Base-by-base conservation (phyloP, 108 stramenopile species). In the Pseudonitzschia pungens region DNA sequence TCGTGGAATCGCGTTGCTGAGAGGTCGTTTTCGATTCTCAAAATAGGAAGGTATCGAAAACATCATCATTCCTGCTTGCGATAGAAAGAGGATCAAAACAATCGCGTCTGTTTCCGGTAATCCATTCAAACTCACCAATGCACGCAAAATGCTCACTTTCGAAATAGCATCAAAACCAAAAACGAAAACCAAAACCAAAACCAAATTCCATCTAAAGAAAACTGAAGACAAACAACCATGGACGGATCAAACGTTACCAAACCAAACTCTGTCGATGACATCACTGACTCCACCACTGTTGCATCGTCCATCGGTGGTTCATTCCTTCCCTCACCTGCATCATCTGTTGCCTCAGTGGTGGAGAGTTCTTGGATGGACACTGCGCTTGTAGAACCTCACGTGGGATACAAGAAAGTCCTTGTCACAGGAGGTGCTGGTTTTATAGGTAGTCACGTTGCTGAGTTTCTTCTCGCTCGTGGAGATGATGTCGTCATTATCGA, bases 401-500 rank as follows among this genome's bases (percentile, higher is more conserved):
- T 76, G 4, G 90, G 89, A 26, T 73, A 83, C 83, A 96, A 96
- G 82, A 93, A 91, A 52, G 97, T 99, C 20, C 90, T 99, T 55
- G 97, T 99, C 20, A 99, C 99, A 5, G 99, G 99, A 15, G 99
- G 93, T 4, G 99, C 97, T 1, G 99, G 99, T 9, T 99, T 99
- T 82, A 90, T 99, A 51, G 99, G 97, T 9, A 87, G 86, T 72
- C 90, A 89, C 65, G 95, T 96, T 2, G 90, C 94, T 20, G 92
- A 86, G 15, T 65, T 66, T 51, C 86, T 99, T 16, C 84, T 99
- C 27, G 77, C 69, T 31, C 92, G 98, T 9, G 98, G 98, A 45
- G 97, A 99, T 70, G 87, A 86, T 70, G 98, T 99, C 60, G 91
- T 98, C 31, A 85, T 98, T 45, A 86, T 99, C 27, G 98, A 99